A percentile compares a stretch with the other conserved stretches of the same genome.
Evolutionary conservation across 192 early-diverging fungal species (phyloP).

Genomic region (Umbelopsis sp.): DNA sequence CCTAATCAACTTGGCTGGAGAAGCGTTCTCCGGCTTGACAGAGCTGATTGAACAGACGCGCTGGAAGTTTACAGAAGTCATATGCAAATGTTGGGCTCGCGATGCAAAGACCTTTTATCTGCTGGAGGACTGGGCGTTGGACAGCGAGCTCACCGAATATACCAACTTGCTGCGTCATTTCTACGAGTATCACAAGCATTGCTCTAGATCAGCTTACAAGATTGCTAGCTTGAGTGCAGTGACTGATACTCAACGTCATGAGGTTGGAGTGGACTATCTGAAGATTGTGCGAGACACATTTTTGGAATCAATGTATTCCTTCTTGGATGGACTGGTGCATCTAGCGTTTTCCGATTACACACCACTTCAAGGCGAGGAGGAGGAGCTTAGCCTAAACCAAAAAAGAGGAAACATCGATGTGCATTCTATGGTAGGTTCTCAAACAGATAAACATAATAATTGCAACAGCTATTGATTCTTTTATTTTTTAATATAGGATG

Average conservation of each 20-base stretch:
- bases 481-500: slow-evolving; percentile 49
- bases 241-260: slow-evolving; percentile 44
- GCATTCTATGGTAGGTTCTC: slow-evolving; percentile 34
- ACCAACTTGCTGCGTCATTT: slow-evolving; percentile 68
- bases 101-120: slow-evolving; percentile 73
- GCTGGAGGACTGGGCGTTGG: slow-evolving; percentile 75
- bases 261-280: slow-evolving; percentile 53
- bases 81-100: slow-evolving; percentile 78
- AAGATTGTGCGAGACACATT: slow-evolving; percentile 65
- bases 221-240: slow-evolving; percentile 54
- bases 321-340: slow-evolving; percentile 83
- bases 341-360: slow-evolving; percentile 59
- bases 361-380: slow-evolving; percentile 32
- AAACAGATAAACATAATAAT: not conserved
- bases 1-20: slow-evolving; percentile 71
- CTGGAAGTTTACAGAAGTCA: slow-evolving; percentile 68
- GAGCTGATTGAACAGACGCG: slow-evolving; percentile 75
- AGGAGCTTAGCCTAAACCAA: slow-evolving; percentile 31
- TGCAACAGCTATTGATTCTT: slow-evolving; percentile 4
- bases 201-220: slow-evolving; percentile 64
- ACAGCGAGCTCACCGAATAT: slow-evolving; percentile 60
- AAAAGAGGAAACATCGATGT: slow-evolving; percentile 41
- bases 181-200: slow-evolving; percentile 70
- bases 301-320: slow-evolving; percentile 70
- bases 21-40: slow-evolving; percentile 68